Evolutionary conservation across 495 filamentous ascomycete species (phyloP).

Genomic region (Chaetomium cochliodes): DNA sequence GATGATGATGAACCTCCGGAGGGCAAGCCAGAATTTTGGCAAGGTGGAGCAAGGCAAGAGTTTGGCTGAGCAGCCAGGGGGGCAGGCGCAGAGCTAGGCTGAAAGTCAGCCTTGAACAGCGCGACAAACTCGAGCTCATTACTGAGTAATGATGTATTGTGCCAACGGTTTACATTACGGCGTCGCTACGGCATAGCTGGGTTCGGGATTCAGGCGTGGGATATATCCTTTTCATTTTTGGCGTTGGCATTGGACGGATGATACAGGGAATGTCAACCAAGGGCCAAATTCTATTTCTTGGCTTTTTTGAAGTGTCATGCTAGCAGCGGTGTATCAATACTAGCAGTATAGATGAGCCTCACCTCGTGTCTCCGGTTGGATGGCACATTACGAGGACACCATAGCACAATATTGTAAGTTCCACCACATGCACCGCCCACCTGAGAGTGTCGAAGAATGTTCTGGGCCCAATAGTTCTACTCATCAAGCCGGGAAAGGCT

Average conservation of each 20-base stretch:
- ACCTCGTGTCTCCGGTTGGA: not conserved
- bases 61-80: not conserved
- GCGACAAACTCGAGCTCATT: not conserved
- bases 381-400: not conserved
- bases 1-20: slow-evolving; percentile 46
- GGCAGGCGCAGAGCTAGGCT: not conserved
- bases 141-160: not conserved
- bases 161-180: not conserved
- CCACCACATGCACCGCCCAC: too few relatives aligned
- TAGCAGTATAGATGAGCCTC: not conserved
- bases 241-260: not conserved
- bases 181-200: not conserved
- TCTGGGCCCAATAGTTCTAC: not conserved
- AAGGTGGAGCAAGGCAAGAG: not conserved
- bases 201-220: not conserved
- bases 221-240: slow-evolving; percentile 9
- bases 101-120: not conserved
- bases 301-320: not conserved
- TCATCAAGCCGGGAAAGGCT: too few relatives aligned
- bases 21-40: slow-evolving; percentile 29
- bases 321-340: not conserved
- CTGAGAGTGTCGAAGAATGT: not conserved
- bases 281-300: not conserved
- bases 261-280: not conserved
- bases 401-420: not conserved